Evolutionary conservation across 2,329 filamentous ascomycete species (phyloP), one percentile per base, ranked within the genome.

Genomic region (Hymenoscyphus occultus): DNA sequence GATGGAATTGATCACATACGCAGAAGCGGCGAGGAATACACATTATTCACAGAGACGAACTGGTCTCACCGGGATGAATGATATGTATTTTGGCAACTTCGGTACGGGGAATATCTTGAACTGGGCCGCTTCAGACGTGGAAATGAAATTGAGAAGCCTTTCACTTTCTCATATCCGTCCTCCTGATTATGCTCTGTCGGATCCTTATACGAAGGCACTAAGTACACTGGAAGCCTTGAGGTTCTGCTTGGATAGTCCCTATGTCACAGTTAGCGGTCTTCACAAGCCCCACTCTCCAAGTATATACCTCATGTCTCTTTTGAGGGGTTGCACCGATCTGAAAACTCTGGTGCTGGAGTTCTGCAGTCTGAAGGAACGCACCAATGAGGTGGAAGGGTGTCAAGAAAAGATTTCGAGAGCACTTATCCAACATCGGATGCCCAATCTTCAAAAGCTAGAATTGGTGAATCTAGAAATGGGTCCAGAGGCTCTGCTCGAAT

Each of bases 41-140:
- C n/a, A 51, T n/a, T 51, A 19, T 51, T n/a, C 22, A 22, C 45
- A 22, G 45, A 51, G 45, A 51, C 45, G 45, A 51, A 51, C 45
- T n/a, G 45, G 45, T 51, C 45, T 51, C 7, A 51, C 45, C 7
- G n/a, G 45, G n/a, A 51, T 51, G 45, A 51, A 51, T 19, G 19
- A n/a, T 22, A 19, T 51, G 45, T 19, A 51, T 19, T 51, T 51
- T 19, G 22, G 7, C 16, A n/a, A 19, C 45, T 22, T 51, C n/a
- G 28, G 28, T 28, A 28, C 28, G 28, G 28, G 28, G 28, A 51
- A 9, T n/a, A 19, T 51, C 45, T 51, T 19, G n/a, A 19, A 22
- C 45, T 22, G 19, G 45, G 16, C 22, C n/a, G n/a, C 45, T 51
- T 5, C n/a, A 7, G n/a, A 51, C 7, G 19, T 16, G 22, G 45